Evolutionary conservation across 805 yeast genomes (phyloP), one percentile per base, ranked within the genome.

Genomic region (Naumovozyma dairenensis): DNA sequence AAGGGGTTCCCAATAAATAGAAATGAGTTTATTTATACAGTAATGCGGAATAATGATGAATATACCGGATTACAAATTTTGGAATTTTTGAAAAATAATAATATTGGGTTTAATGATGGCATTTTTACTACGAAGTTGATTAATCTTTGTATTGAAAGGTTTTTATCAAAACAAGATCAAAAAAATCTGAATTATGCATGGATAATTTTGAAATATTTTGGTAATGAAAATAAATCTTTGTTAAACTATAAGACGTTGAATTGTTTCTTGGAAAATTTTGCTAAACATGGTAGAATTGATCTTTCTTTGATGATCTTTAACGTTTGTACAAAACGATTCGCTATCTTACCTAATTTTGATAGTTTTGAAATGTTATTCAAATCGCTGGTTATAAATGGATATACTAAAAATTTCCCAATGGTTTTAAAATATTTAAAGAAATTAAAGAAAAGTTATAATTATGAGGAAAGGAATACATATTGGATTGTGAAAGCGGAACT

Each of bases 311-410:
- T 60, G 16, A 49, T 55, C 1, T 44, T 58, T 20, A 59, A 62
- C 31, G 54, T 60, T 2, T 60, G 61, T 29, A 33, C 35, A 3
- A 25, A 40, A 6, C 39, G 42, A 18, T 55, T 45, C 26, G 35
- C 43, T 8, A 42, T 65, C 4, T 31, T 31, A 13, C 65, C 69
- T 4, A 48, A 59, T 29, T 32, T 39, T 6, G 52, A 50, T 1
- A 45, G 55, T 1, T 65, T 62, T 29, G 55, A 55, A 16, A 39
- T 57, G 25, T 40, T 66, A 4, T 55, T 63, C 46, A 61, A 59
- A 37, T 34, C 59, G 5, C 34, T 62, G 3, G 57, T 60, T 2
- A 55, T 50, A 16, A 48, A 56, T 14, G 68, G 65, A 0, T 52
- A 48, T 28, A 50, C 55, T 42, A 35, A 42, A 9, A 46, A 57